Percentiles rank a stretch among this genome's conserved stretches.
phyloP scores from a whole-genome alignment of 2,329 filamentous ascomycete species.

The Dothistroma septosporum region DNA sequence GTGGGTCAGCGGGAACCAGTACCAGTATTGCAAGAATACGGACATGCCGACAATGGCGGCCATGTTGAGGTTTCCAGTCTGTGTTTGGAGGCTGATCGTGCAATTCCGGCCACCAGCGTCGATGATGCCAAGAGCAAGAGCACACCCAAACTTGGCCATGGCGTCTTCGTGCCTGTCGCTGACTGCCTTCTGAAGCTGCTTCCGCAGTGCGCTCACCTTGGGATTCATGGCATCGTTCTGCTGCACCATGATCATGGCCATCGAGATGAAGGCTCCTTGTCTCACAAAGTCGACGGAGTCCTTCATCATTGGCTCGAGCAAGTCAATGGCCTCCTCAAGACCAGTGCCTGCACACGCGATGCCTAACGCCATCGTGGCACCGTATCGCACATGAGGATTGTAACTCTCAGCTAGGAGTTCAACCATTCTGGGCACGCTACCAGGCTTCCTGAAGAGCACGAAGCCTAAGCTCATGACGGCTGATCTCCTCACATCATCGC shows the following conservation, averaged over 20 bases:
- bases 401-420: conserved; percentile 97
- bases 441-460: conserved; percentile 96
- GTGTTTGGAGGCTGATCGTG: conserved; percentile 94
- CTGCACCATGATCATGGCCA: conserved; percentile 99
- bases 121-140: conserved; percentile 91
- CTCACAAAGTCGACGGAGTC: conserved; percentile 97
- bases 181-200: conserved; percentile 90
- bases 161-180: conserved; percentile 95
- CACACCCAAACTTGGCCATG: conserved; percentile 98
- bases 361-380: conserved; percentile 95
- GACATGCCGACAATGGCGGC: conserved; percentile 95
- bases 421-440: conserved; percentile 96
- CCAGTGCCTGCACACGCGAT: conserved; percentile 97
- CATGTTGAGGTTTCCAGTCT: conserved; percentile 98
- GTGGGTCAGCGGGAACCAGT: conserved; percentile 99
- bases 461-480: conserved; percentile 98
- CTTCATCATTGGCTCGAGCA: conserved; percentile 98
- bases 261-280: conserved; percentile 87
- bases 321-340: conserved; percentile 89
- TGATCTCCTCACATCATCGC: conserved; percentile 91
- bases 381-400: conserved; percentile 96
- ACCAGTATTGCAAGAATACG: conserved; percentile 99
- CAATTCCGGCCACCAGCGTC: conserved; percentile 97
- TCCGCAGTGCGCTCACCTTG: conserved; percentile 85
- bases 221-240: conserved; percentile 99